Evolutionary conservation across 2,329 filamentous ascomycete species (phyloP).

Genomic region (Fusarium sp.): DNA sequence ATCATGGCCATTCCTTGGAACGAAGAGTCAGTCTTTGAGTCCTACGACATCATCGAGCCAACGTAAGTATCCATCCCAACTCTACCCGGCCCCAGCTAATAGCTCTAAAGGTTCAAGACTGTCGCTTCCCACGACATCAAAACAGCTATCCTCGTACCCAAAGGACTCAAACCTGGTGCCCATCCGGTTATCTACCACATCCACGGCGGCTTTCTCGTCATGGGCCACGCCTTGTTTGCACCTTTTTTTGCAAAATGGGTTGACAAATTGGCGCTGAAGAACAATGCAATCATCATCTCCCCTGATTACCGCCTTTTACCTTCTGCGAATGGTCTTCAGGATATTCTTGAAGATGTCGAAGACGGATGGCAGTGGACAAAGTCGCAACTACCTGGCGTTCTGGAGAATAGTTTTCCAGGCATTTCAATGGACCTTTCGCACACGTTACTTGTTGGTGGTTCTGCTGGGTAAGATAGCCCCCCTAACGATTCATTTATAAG

Average conservation of each 20-base stretch:
- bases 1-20: conserved; percentile 38
- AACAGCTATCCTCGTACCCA: conserved; percentile 46
- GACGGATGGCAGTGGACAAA: conserved; percentile 49
- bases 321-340: conserved; percentile 43
- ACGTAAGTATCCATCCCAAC: conserved; percentile 12
- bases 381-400: not conserved
- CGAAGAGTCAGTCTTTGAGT: conserved; percentile 39
- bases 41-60: conserved; percentile 35
- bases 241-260: conserved; percentile 47
- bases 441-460: conserved; percentile 33
- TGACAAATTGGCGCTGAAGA: conserved; percentile 41
- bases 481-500: fast-evolving
- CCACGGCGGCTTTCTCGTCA: conserved; percentile 48
- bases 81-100: not conserved
- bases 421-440: conserved; percentile 31
- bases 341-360: conserved; percentile 47
- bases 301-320: conserved; percentile 47
- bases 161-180: conserved; percentile 37
- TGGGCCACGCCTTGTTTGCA: conserved; percentile 37
- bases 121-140: conserved; percentile 38
- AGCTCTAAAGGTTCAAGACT: conserved; percentile 34
- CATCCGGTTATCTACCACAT: conserved; percentile 45
- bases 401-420: conserved; percentile 18
- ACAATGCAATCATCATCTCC: conserved; percentile 46
- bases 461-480: conserved; percentile 32